A percentile compares a stretch with the other conserved stretches of the same genome.
Evolutionary conservation across 768 basidiomycete species (phyloP).

Genomic region (Trametes cingulata): DNA sequence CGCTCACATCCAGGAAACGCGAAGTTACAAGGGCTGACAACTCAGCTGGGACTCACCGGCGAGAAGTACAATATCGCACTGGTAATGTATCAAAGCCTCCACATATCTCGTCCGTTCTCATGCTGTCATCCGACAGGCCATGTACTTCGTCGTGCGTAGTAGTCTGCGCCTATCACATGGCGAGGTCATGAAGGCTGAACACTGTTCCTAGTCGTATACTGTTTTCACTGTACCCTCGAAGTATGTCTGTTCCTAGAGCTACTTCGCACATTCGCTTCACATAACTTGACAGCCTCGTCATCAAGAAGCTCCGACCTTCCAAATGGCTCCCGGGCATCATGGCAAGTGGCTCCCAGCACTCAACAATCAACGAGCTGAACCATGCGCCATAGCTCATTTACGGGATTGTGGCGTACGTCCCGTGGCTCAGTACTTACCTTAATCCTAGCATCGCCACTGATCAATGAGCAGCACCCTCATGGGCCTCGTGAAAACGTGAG

Average conservation of each 20-base stretch:
- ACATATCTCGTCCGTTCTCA: background rate
- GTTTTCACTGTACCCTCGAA: slow-evolving; percentile 72
- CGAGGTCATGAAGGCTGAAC: background rate
- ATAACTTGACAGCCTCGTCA: slow-evolving; percentile 39
- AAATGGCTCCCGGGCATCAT: slow-evolving; percentile 71
- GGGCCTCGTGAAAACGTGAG: slow-evolving; percentile 67
- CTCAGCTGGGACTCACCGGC: slow-evolving; percentile 55
- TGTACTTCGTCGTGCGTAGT: slow-evolving; percentile 64
- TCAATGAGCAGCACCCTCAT: slow-evolving; percentile 50
- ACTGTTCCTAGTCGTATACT: slow-evolving; percentile 48
- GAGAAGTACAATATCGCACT: slow-evolving; percentile 68
- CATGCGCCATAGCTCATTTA: slow-evolving; percentile 49
- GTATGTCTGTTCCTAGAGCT: slow-evolving; percentile 35
- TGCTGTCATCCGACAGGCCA: slow-evolving; percentile 40
- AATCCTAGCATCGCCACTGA: background rate
- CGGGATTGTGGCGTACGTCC: slow-evolving; percentile 61
- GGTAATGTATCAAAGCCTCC: slow-evolving; percentile 36
- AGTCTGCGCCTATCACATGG: background rate
- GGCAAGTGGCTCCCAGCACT: slow-evolving; percentile 28
- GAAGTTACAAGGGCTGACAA: slow-evolving; percentile 47
- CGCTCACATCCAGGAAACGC: slow-evolving; percentile 24
- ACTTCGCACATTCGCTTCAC: background rate
- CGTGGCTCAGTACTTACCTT: background rate
- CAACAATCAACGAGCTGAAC: background rate
- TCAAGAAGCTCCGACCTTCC: slow-evolving; percentile 67